Percentiles rank a stretch among this genome's conserved stretches.
Conservation (phyloP, 2,329 filamentous ascomycete species). For the Kalmusia sp. region DNA sequence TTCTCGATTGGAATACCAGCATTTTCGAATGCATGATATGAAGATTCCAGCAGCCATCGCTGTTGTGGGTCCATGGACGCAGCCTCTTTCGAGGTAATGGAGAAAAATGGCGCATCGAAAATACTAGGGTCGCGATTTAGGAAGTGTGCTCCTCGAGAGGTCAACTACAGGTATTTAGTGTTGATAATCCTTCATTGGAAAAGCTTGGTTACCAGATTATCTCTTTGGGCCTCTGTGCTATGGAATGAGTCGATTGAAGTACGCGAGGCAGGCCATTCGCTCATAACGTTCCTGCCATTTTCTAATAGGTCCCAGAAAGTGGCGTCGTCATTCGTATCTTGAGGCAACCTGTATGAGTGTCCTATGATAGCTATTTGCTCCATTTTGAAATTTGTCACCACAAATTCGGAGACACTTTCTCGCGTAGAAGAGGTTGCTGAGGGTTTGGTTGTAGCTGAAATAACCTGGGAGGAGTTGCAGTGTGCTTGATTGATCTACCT, state of each 20-base stretch:
- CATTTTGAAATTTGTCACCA: no score
- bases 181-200: no score
- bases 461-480: no score
- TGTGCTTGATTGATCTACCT: no score
- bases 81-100: slow-evolving; percentile 14
- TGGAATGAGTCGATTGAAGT: slow-evolving; percentile 12
- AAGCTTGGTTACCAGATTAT: no score
- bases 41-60: slow-evolving; percentile 19
- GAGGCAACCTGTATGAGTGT: slow-evolving; percentile 1
- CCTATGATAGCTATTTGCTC: slow-evolving; percentile 7
- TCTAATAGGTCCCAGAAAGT: slow-evolving; percentile 4
- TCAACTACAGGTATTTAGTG: neutral
- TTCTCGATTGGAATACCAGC: neutral
- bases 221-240: no score
- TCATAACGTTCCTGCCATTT: neutral
- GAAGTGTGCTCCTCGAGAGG: slow-evolving; percentile 5
- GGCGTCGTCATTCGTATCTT: neutral
- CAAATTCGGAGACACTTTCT: no score
- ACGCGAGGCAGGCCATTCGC: slow-evolving; percentile 1
- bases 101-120: slow-evolving; percentile 22
- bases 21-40: slow-evolving; percentile 26
- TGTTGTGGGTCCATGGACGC: slow-evolving; percentile 26
- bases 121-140: slow-evolving; percentile 3
- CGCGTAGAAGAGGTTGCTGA: no score
- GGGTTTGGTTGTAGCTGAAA: no score